Evolutionary conservation across 305 asterid genomes (phyloP).

Genomic region (Fraxinus xanthoxyloides): DNA sequence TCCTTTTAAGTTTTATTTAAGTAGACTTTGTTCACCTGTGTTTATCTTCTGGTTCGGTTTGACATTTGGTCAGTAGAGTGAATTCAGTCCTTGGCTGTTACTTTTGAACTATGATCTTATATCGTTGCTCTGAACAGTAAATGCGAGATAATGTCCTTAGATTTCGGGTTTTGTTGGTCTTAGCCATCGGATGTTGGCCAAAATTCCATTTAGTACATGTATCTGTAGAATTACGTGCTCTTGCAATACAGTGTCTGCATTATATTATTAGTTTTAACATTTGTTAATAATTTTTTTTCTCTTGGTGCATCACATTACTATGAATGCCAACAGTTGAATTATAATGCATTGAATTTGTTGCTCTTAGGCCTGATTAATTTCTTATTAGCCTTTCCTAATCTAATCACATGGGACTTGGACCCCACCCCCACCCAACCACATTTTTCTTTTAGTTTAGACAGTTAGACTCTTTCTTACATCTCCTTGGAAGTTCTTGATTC

Average conservation of each 20-base stretch:
- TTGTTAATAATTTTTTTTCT: neutral
- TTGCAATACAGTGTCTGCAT: constrained; percentile 1
- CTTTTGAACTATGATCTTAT: neutral
- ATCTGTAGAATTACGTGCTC: constrained; percentile 10
- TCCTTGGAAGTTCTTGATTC: constrained; percentile 10
- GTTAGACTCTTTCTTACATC: constrained; percentile 20
- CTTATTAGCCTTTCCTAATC: constrained; percentile 36
- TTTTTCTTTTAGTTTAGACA: too few relatives aligned
- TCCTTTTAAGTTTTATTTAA: neutral
- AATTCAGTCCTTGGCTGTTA: neutral
- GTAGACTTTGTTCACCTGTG: neutral
- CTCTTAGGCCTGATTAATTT: constrained; percentile 21
- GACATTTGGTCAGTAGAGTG: neutral
- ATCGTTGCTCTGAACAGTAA: neutral
- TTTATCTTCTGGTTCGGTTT: neutral
- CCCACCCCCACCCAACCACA: too few relatives aligned
- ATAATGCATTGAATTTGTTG: constrained; percentile 44
- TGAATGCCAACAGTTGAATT: constrained; percentile 34
- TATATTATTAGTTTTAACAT: constrained; percentile 1
- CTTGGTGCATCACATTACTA: constrained; percentile 21
- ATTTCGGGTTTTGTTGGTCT: constrained; percentile 9
- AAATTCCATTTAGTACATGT: constrained; percentile 33
- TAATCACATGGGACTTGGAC: constrained; percentile 55
- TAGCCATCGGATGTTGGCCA: constrained; percentile 29
- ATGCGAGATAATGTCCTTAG: constrained; percentile 8